Percentiles rank a stretch among this genome's conserved stretches.
Conservation (phyloP, 2,329 filamentous ascomycete species). For the Elsinoe batatas region DNA sequence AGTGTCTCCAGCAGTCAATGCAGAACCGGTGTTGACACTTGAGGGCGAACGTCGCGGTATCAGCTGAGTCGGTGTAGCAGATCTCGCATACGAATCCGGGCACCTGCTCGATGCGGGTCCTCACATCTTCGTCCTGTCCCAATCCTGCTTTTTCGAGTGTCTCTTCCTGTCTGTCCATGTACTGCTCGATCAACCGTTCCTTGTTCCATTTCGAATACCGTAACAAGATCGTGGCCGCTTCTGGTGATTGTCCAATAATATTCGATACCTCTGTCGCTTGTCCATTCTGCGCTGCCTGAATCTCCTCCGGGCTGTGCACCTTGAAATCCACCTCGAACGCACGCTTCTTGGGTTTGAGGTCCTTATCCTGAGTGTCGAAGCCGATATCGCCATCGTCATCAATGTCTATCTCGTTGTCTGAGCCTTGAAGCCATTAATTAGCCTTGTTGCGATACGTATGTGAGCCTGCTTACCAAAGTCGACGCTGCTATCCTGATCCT, state of each 20-base stretch:
- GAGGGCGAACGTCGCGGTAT: slow-evolving; percentile 78
- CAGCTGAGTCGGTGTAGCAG: slow-evolving; percentile 79
- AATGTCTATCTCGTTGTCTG: slow-evolving; percentile 38
- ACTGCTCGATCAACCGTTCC: slow-evolving; percentile 85
- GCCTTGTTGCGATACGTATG: slow-evolving; percentile 26
- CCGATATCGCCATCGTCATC: slow-evolving; percentile 52
- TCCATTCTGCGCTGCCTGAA: slow-evolving; percentile 73
- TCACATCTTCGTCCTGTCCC: slow-evolving; percentile 50
- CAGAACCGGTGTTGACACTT: slow-evolving; percentile 93
- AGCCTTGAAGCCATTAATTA: slow-evolving; percentile 31
- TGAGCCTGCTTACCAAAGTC: slow-evolving; percentile 23
- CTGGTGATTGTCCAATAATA: slow-evolving; percentile 79
- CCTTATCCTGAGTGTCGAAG: slow-evolving; percentile 56
- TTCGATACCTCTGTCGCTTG: slow-evolving; percentile 85
- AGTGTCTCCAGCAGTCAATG: slow-evolving; percentile 83
- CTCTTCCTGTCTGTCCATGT: slow-evolving; percentile 79
- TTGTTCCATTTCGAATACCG: slow-evolving; percentile 93
- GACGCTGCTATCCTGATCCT: slow-evolving; percentile 63
- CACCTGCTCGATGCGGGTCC: slow-evolving; percentile 60
- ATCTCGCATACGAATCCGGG: slow-evolving; percentile 85
- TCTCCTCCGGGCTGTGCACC: slow-evolving; percentile 69
- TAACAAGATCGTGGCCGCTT: slow-evolving; percentile 82
- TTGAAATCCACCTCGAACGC: slow-evolving; percentile 78
- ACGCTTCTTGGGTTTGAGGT: slow-evolving; percentile 62
- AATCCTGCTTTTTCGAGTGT: slow-evolving; percentile 79